phyloP scores from a whole-genome alignment of 441 rosid genomes.

The Adansonia madagascariensis region DNA sequence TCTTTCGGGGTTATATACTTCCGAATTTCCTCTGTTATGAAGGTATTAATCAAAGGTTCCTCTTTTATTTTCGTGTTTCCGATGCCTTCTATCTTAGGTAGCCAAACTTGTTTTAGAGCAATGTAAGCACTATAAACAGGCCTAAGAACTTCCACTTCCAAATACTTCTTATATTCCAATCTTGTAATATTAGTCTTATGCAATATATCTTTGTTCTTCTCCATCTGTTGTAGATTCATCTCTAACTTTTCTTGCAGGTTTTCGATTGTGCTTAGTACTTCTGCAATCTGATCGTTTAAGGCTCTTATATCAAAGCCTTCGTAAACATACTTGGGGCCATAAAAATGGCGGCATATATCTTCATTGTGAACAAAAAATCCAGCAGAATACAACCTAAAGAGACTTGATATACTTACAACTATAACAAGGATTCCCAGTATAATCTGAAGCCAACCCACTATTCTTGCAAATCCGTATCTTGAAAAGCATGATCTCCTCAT shows the following conservation, averaged over 20 bases:
- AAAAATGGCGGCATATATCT: slow-evolving; percentile 66
- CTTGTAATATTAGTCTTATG: slow-evolving; percentile 40
- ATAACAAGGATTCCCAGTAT: slow-evolving; percentile 66
- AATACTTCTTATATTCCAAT: slow-evolving; percentile 54
- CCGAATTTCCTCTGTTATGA: slow-evolving; percentile 70
- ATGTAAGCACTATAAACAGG: slow-evolving; percentile 69
- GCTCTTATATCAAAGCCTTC: slow-evolving; percentile 56
- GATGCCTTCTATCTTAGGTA: slow-evolving; percentile 54
- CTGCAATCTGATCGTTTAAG: slow-evolving; percentile 51
- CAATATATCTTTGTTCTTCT: slow-evolving; percentile 50
- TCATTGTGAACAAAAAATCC: slow-evolving; percentile 72
- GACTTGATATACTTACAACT: slow-evolving; percentile 64
- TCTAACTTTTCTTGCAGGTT: slow-evolving; percentile 67
- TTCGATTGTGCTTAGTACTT: slow-evolving; percentile 60
- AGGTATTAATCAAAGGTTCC: slow-evolving; percentile 70
- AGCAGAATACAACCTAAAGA: slow-evolving; percentile 63
- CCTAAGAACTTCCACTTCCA: slow-evolving; percentile 71
- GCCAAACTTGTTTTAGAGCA: slow-evolving; percentile 64
- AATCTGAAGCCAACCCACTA: slow-evolving; percentile 66
- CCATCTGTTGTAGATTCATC: slow-evolving; percentile 57
- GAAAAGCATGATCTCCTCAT: slow-evolving; percentile 58
- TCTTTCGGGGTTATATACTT: slow-evolving; percentile 73
- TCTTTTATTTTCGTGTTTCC: slow-evolving; percentile 49
- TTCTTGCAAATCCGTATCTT: slow-evolving; percentile 53
- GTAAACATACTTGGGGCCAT: slow-evolving; percentile 43